Percentiles rank a stretch among this genome's conserved stretches.
Conservation (phyloP, 192 early-diverging fungal genomes). For the Podochytrium sp. region DNA sequence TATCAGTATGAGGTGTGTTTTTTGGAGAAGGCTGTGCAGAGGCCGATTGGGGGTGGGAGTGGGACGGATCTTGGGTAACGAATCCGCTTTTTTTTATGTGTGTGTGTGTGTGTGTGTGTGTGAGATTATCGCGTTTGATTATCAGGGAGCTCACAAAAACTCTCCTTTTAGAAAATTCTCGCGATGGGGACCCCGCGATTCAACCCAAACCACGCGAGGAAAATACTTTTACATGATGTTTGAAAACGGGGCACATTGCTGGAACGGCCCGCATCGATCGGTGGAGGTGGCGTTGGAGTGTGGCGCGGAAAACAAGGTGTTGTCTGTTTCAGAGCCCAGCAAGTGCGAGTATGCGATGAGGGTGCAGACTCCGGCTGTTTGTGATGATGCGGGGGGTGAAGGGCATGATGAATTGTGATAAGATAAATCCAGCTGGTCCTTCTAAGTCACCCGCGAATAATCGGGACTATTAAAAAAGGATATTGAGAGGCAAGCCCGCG, state of each 20-base stretch:
- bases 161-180: slow-evolving; percentile 40
- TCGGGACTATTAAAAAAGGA: neutral
- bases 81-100: neutral
- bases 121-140: neutral
- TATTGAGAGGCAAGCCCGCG: too few species aligned
- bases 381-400: slow-evolving; percentile 36
- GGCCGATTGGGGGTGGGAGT: slow-evolving; percentile 60
- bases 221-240: slow-evolving; percentile 69
- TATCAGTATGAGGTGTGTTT: slow-evolving; percentile 83
- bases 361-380: slow-evolving; percentile 82
- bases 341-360: slow-evolving; percentile 91
- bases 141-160: neutral
- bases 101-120: too few species aligned
- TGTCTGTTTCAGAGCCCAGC: slow-evolving; percentile 81
- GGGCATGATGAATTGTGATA: neutral
- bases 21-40: slow-evolving; percentile 77
- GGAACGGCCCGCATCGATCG: slow-evolving; percentile 92
- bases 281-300: slow-evolving; percentile 76
- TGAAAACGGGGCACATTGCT: slow-evolving; percentile 80
- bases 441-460: too few species aligned
- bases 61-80: slow-evolving; percentile 61
- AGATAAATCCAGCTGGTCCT: neutral
- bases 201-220: slow-evolving; percentile 27
- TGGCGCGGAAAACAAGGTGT: slow-evolving; percentile 67
- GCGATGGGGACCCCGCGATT: slow-evolving; percentile 50